Base-by-base conservation (phyloP, 805 yeast genomes). In the Dipodascopsis tothii region DNA sequence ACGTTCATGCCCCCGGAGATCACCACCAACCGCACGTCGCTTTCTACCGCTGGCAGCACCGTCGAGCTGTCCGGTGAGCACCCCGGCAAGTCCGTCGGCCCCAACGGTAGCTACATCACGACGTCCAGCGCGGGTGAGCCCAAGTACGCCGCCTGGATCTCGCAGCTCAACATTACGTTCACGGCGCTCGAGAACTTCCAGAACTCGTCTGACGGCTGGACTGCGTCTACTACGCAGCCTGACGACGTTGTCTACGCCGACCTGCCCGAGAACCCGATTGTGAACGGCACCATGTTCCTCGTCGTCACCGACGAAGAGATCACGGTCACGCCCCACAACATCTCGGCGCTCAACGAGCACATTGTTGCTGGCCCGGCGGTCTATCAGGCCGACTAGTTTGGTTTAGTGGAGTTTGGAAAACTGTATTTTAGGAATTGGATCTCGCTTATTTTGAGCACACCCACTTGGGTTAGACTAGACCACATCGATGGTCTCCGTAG, bases 321-420 rank as follows among this genome's bases (percentile, higher is more conserved):
- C 18, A 30, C 35, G n/a, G 37, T 44, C 28, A 41, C 48, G 19
- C 48, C 48, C 3, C 27, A 22, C 23, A 41, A 44, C 30, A 22
- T 44, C 16, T 25, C 48, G 14, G 30, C n/a, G 17, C 34, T 44
- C 7, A 42, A 44, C 21, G 34, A 25, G 4, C 48, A 44, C 25
- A 28, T 44, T 18, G 46, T 44, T 23, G 45, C 45, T 28, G 48
- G 48, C 7, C 48, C 48, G 4, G 41, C 41, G 3, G 37, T 42
- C 9, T 44, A 35, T 39, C 16, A 20, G 11, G 41, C 43, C 17
- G 41, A 23, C 9, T 39, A 35, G n/a, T n/a, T n/a, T n/a, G n/a
- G n/a, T n/a, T n/a, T n/a, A n/a, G n/a, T n/a, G n/a, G n/a, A n/a
- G n/a, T n/a, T n/a, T n/a, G n/a, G n/a, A n/a, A n/a, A n/a, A n/a